phyloP scores from a whole-genome alignment of 345 rosid genomes.

The Conringia planisiliqua region DNA sequence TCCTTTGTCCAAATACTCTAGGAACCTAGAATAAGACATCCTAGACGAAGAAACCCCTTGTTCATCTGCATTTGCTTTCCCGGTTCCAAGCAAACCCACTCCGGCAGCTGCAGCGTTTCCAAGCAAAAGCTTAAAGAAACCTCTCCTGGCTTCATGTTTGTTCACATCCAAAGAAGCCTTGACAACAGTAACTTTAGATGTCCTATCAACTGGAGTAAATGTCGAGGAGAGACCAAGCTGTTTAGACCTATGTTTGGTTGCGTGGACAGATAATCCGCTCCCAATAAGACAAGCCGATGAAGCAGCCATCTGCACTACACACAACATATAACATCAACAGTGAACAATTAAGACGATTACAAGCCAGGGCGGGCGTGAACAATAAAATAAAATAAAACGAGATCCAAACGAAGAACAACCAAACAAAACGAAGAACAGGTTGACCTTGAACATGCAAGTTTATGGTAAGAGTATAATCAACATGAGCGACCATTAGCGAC shows the following conservation, averaged over 20 bases:
- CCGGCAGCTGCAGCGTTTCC: slow-evolving; percentile 60
- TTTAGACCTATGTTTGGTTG: slow-evolving; percentile 35
- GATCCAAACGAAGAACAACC: slow-evolving; percentile 10
- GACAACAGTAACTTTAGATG: slow-evolving; percentile 34
- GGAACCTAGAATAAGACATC: slow-evolving; percentile 94
- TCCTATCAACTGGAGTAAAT: slow-evolving; percentile 32
- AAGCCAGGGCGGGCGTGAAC: neutral
- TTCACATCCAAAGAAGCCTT: slow-evolving; percentile 57
- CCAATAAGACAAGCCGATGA: slow-evolving; percentile 64
- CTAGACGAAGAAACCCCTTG: slow-evolving; percentile 96
- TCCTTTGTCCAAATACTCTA: slow-evolving; percentile 90
- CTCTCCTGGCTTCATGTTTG: slow-evolving; percentile 65
- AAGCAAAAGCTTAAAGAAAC: slow-evolving; percentile 58
- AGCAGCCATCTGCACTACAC: slow-evolving; percentile 54
- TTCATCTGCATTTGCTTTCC: slow-evolving; percentile 78
- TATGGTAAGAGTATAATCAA: neutral
- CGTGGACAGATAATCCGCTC: slow-evolving; percentile 39
- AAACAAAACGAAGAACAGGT: neutral
- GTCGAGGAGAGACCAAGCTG: slow-evolving; percentile 38
- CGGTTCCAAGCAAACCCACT: slow-evolving; percentile 53
- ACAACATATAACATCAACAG: neutral
- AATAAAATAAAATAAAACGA: neutral
- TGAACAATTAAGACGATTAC: neutral
- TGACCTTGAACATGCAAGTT: neutral
- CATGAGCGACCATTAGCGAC: neutral